Evolutionary conservation across 2,329 filamentous ascomycete genomes (phyloP), one percentile per base, ranked within the genome.

Genomic region (Hypoxylon sp.): DNA sequence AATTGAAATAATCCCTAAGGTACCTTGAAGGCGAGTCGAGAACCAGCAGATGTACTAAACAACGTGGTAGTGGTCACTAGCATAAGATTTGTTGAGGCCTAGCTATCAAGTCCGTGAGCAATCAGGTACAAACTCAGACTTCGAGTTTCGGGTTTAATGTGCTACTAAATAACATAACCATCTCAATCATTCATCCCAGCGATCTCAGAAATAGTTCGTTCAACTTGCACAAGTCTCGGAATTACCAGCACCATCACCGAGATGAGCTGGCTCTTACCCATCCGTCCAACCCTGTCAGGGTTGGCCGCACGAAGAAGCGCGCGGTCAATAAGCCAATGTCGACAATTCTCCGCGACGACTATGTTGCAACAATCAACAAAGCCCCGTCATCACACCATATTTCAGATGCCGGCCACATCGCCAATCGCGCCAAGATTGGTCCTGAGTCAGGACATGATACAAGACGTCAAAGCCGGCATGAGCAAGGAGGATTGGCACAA

Each of bases 401-500:
- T 8, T 13, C 6, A n/a, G 7, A 12, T 15, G 4, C 15, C 11
- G 15, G 7, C 25, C 3, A 30, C n/a, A 13, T 19, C 21, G 2
- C 16, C 42, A 19, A 13, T 26, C 2, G 12, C 35, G 4, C 12
- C 13, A 7, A 23, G 27, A 32, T 21, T 16, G 2, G 7, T 13
- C 7, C 6, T 5, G 5, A 23, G 17, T n/a, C 32, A 7, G 4
- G 6, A 15, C 7, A 7, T 25, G 11, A 20, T 21, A 34, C 9
- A 34, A 12, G 5, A 40, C 1, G 20, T 13, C 5, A 29, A 16
- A 38, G 11, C 20, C 9, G 15, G 11, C 16, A 13, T 50, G 23
- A 16, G 16, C 17, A 13, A 25, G 9, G 19, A 35, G 20, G 16
- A 34, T 4, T 41, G 40, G 23, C 34, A 50, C 7, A 44, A 49